Evolutionary conservation across 2,329 filamentous ascomycete species (phyloP).

Genomic region (Rutstroemia sp.): DNA sequence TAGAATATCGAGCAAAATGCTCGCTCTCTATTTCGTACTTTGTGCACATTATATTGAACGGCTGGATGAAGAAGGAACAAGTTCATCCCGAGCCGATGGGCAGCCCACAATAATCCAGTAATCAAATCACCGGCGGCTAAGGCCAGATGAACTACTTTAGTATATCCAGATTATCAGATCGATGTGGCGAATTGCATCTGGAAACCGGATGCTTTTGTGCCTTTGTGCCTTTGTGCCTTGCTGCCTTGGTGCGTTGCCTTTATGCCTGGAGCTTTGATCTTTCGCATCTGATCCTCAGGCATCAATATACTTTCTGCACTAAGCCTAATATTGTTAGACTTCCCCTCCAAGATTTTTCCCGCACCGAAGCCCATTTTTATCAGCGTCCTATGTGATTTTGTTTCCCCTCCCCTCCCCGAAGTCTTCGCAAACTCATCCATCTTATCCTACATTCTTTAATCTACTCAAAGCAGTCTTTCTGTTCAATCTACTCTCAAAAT

Average conservation of each 20-base stretch:
- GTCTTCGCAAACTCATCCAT: constrained; percentile 1
- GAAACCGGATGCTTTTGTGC: background rate
- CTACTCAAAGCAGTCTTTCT: background rate
- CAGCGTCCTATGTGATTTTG: background rate
- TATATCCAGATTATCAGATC: too few species aligned
- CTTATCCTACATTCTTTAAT: background rate
- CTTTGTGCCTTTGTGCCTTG: background rate
- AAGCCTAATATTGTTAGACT: constrained; percentile 4
- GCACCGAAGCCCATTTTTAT: background rate
- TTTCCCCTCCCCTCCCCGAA: background rate
- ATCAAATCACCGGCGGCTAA: too few species aligned
- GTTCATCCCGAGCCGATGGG: too few species aligned
- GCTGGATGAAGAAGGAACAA: too few species aligned
- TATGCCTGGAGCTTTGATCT: background rate
- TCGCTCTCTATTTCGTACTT: too few species aligned
- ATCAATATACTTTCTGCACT: background rate
- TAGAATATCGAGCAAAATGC: too few species aligned
- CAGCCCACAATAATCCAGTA: too few species aligned
- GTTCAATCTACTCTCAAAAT: constrained; percentile 34
- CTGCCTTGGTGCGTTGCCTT: background rate
- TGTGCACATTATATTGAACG: too few species aligned
- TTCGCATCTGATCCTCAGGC: background rate
- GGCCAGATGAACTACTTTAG: too few species aligned
- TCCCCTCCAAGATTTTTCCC: constrained; percentile 10
- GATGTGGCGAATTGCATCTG: too few species aligned